Base-by-base conservation (phyloP, 495 filamentous ascomycete genomes). In the Aspergillus nanangensis region DNA sequence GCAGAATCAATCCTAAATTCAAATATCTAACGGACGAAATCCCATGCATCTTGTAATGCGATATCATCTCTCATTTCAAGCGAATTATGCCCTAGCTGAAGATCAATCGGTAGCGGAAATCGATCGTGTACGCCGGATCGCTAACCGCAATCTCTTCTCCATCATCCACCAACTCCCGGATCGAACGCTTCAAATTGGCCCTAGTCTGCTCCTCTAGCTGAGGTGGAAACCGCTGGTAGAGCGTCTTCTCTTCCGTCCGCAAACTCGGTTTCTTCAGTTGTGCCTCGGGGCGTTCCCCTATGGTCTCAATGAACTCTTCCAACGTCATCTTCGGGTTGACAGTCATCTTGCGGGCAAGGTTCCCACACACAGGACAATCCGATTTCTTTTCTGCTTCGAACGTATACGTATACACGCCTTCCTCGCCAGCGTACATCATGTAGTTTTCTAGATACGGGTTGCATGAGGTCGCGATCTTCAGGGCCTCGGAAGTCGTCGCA, bases 351-450 rank as follows among this genome's bases (percentile, higher is more conserved):
- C 84, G 83, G 5, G 91, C 82, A 32, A 87, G 65, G 46, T 87
- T 84, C 4, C 92, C 90, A 57, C 94, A 99, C 19, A 97, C 94
- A 4, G 94, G 91, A 52, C 94, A 99, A 57, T 96, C 94, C 7
- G 80, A 70, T 60, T 96, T 96, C 70, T 86, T 83, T 62, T 95
- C 82, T 50, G 95, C 90, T 54, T 87, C 80, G 65, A 97, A 97
- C 0, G 92, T 97, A 61, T 96, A 95, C 0, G 94, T 99, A 71
- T 96, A 99, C 41, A 97, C 80, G 51, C 86, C 78, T 55, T 93
- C 91, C 60, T 99, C 88, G 29, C 94, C 94, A 22, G 84, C 95
- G 67, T 97, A 99, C 88, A 96, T 95, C 91, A 97, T 97, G 65
- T 99, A 99, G 60, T 94, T 99, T 51, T 87, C 81, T 1, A 97